Evolutionary conservation across 129 eudicot genomes (phyloP).

Genomic region (Pulicaria dysenterica): DNA sequence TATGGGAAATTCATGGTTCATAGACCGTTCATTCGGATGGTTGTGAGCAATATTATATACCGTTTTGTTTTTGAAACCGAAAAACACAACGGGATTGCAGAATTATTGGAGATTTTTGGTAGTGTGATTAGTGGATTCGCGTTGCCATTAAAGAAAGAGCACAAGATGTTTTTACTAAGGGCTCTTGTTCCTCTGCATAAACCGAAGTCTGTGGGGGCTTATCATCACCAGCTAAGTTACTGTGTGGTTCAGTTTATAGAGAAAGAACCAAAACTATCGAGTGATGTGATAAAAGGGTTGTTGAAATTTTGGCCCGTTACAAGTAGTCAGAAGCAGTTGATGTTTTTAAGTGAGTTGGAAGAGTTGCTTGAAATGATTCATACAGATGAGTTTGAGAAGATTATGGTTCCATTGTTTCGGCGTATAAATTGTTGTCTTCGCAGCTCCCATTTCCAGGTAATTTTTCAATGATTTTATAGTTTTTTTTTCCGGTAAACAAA

Average conservation of each 20-base stretch:
- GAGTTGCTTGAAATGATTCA: slow-evolving; percentile 67
- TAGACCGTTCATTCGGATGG: slow-evolving; percentile 64
- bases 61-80: slow-evolving; percentile 62
- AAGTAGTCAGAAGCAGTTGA: slow-evolving; percentile 62
- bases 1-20: slow-evolving; percentile 76
- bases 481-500: too few relatives aligned
- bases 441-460: slow-evolving; percentile 71
- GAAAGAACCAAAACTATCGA: slow-evolving; percentile 59
- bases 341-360: slow-evolving; percentile 68
- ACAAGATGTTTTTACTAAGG: slow-evolving; percentile 53
- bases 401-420: slow-evolving; percentile 62
- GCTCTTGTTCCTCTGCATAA: slow-evolving; percentile 65
- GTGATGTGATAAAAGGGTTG: slow-evolving; percentile 51
- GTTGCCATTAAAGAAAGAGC: slow-evolving; percentile 66
- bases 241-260: slow-evolving; percentile 69
- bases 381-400: slow-evolving; percentile 54
- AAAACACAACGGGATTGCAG: slow-evolving; percentile 69
- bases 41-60: slow-evolving; percentile 56
- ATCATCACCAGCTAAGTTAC: slow-evolving; percentile 64
- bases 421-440: slow-evolving; percentile 57
- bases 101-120: slow-evolving; percentile 66
- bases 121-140: slow-evolving; percentile 75
- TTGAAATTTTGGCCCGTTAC: slow-evolving; percentile 65
- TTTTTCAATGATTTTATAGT: background rate
- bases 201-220: slow-evolving; percentile 61